Percentiles rank a stretch among this genome's conserved stretches.
These are phyloP conservation scores for Pascua guehoae DNA, from an alignment of 1,284 basidiomycete species.

Conservation along the genomic window DNA sequence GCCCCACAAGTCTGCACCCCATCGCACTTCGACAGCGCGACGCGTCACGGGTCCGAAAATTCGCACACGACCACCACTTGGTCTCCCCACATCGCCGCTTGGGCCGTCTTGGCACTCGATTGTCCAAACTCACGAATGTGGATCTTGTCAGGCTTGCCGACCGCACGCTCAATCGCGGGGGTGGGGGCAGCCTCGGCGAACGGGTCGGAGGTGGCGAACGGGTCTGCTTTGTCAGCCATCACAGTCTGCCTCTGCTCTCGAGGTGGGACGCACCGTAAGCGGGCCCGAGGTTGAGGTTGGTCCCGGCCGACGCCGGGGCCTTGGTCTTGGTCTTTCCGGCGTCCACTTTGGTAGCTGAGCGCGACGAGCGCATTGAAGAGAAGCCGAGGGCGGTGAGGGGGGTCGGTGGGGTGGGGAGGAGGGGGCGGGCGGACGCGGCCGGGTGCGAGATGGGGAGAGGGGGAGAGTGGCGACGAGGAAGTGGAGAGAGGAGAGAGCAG, in stretches of 20 bases:
- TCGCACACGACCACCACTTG: no score
- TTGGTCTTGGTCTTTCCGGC: slow-evolving; percentile 45
- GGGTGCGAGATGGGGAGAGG: no score
- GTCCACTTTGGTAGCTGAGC: slow-evolving; percentile 46
- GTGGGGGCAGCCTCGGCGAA: slow-evolving; percentile 53
- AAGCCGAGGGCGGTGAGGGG: slow-evolving; percentile 7
- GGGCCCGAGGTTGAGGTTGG: slow-evolving; percentile 57
- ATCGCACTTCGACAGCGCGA: no score
- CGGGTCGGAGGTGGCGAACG: slow-evolving; percentile 75
- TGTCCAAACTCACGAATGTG: slow-evolving; percentile 65
- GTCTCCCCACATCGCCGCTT: neutral
- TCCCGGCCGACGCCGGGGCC: slow-evolving; percentile 35
- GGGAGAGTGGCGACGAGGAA: no score
- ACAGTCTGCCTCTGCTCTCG: no score
- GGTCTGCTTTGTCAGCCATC: slow-evolving; percentile 58
- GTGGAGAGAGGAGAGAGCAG: no score
- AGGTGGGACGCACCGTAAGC: slow-evolving; percentile 21
- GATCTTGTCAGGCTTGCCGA: slow-evolving; percentile 76
- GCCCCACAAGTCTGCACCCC: no score
- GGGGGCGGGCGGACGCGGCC: no score
- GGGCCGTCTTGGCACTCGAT: neutral
- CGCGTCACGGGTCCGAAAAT: no score
- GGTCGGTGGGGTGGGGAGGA: no score
- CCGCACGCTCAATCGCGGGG: slow-evolving; percentile 63
- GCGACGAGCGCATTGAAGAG: slow-evolving; percentile 7